Conservation (phyloP, 1,284 basidiomycete genomes). For the Wallemia ichthyophaga region DNA sequence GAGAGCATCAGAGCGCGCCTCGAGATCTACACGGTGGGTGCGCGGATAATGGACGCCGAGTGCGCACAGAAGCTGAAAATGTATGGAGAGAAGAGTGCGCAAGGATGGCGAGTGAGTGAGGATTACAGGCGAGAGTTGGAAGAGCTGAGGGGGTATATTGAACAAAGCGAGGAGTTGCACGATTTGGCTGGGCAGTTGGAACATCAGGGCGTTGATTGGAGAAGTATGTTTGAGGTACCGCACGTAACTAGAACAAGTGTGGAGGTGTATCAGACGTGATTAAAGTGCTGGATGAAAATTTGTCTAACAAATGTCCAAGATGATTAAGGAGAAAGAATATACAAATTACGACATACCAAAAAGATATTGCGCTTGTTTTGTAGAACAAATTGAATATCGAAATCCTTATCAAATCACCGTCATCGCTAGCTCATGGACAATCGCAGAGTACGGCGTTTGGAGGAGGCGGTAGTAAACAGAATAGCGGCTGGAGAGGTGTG, state of each 20-base stretch:
- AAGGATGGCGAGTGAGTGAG: neutral
- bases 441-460: slow-evolving; percentile 10
- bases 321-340: no score
- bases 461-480: slow-evolving; percentile 24
- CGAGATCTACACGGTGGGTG: neutral
- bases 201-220: neutral
- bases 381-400: no score
- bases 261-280: neutral
- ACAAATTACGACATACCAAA: no score
- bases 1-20: neutral
- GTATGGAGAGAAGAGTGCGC: neutral
- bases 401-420: no score
- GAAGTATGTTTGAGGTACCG: neutral
- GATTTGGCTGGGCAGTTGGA: neutral
- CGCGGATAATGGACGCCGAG: neutral
- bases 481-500: slow-evolving; percentile 30
- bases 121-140: neutral
- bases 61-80: neutral
- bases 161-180: neutral
- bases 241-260: neutral
- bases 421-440: neutral
- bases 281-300: no score
- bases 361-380: no score
- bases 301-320: no score
- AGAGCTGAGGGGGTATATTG: neutral